phyloP scores from a whole-genome alignment of 2,329 filamentous ascomycete genomes.

The Colletotrichum tropicale region DNA sequence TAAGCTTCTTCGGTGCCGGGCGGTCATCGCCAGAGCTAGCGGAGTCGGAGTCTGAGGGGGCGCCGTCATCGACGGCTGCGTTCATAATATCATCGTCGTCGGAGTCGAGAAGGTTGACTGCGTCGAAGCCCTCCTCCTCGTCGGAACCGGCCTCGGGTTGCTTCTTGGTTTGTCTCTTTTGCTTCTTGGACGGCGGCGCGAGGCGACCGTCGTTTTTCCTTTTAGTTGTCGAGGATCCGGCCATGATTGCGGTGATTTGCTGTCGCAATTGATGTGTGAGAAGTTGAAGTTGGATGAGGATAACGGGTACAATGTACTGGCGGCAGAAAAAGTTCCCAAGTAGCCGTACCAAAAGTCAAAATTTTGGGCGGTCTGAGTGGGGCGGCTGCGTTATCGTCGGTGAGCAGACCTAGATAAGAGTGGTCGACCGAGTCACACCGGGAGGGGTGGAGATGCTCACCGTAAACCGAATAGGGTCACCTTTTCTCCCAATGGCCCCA shows the following conservation, averaged over 20 bases:
- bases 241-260: constrained; percentile 23
- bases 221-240: constrained; percentile 34
- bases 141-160: constrained; percentile 58
- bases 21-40: constrained; percentile 40
- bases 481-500: rapidly evolving
- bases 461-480: rapidly evolving
- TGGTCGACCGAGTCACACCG: background rate
- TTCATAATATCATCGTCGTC: constrained; percentile 63
- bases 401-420: background rate
- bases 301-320: background rate
- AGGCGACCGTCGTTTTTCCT: constrained; percentile 34
- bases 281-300: background rate
- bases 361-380: constrained; percentile 12
- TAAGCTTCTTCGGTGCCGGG: constrained; percentile 30
- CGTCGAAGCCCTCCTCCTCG: constrained; percentile 47
- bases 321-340: background rate
- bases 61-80: constrained; percentile 54
- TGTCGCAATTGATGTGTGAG: background rate
- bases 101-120: constrained; percentile 60
- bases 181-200: constrained; percentile 53
- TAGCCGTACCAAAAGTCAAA: background rate
- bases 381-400: background rate
- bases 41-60: constrained; percentile 38
- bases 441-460: rapidly evolving
- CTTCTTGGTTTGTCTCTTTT: constrained; percentile 49